These are phyloP conservation scores for Sugiyamaella grinbergsii DNA, from an alignment of 1,139 yeast genomes.

Conservation along the genomic window DNA sequence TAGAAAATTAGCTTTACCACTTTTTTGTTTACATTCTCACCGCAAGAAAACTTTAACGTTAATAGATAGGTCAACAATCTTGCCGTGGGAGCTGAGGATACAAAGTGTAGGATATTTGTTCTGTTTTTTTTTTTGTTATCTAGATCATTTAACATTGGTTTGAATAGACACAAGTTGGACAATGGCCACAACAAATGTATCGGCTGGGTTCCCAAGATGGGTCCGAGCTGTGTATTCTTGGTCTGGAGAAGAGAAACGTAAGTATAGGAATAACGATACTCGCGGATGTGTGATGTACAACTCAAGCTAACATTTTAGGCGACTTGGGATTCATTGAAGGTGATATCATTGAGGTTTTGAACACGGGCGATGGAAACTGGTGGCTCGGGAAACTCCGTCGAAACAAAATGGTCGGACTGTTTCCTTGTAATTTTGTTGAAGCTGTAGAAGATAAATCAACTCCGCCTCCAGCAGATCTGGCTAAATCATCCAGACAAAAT, in stretches of 20 bases:
- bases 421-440: slow-evolving; percentile 87
- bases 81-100: too few species aligned
- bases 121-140: not conserved
- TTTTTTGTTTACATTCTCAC: slow-evolving; percentile 12
- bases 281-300: not conserved
- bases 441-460: slow-evolving; percentile 36
- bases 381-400: slow-evolving; percentile 83
- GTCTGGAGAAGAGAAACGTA: slow-evolving; percentile 76
- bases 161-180: too few species aligned
- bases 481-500: not conserved
- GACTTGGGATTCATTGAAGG: slow-evolving; percentile 94
- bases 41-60: slow-evolving; percentile 9
- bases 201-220: slow-evolving; percentile 55
- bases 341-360: slow-evolving; percentile 80
- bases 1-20: not conserved
- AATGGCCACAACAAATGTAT: slow-evolving; percentile 26
- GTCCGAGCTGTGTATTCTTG: slow-evolving; percentile 83
- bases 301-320: slow-evolving; percentile 42
- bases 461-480: slow-evolving; percentile 14
- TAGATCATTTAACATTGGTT: not conserved
- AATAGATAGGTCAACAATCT: too few species aligned
- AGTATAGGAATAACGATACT: slow-evolving; percentile 21
- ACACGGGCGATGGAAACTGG: slow-evolving; percentile 87
- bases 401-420: slow-evolving; percentile 79
- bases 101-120: not conserved